Conservation (phyloP, 768 basidiomycete genomes). For the Boletus rubescentipes region DNA sequence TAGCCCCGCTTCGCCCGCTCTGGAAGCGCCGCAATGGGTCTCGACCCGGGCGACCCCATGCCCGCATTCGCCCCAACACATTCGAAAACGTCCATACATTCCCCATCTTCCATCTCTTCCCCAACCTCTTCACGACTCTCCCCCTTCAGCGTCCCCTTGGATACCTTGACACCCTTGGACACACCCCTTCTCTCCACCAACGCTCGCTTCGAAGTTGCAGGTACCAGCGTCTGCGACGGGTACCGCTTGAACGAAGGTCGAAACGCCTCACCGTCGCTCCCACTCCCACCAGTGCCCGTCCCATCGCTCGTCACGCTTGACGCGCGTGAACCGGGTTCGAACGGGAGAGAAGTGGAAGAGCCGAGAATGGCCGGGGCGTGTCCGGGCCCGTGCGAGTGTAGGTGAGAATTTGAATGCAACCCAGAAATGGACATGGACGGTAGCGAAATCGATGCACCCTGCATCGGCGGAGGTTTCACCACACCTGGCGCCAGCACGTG, state of each 20-base stretch:
- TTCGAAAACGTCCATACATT: not conserved
- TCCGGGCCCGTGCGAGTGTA: not conserved
- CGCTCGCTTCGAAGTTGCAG: conserved; percentile 53
- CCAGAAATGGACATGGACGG: conserved; percentile 24
- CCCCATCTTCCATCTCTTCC: not conserved
- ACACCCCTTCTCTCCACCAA: conserved; percentile 35
- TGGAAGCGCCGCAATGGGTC: conserved; percentile 30
- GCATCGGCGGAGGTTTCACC: conserved; percentile 27
- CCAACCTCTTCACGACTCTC: not conserved
- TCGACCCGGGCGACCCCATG: conserved; percentile 20
- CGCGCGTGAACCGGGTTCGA: conserved; percentile 27
- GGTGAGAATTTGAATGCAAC: conserved; percentile 6
- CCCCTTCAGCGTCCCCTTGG: not conserved
- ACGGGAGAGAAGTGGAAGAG: conserved; percentile 14
- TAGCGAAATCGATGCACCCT: conserved; percentile 32
- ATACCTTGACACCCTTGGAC: conserved; percentile 14
- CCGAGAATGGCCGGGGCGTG: conserved; percentile 4
- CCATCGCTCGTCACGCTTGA: conserved; percentile 34
- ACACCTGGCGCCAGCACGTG: not conserved
- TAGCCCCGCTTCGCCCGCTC: conserved; percentile 29
- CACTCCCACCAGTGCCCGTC: conserved; percentile 31
- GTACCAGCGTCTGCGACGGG: conserved; percentile 71
- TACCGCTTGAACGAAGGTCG: conserved; percentile 73
- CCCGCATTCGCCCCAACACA: conserved; percentile 16
- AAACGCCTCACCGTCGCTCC: conserved; percentile 31